phyloP scores from a whole-genome alignment of 2,329 filamentous ascomycete species.

The Curvularia lunata region DNA sequence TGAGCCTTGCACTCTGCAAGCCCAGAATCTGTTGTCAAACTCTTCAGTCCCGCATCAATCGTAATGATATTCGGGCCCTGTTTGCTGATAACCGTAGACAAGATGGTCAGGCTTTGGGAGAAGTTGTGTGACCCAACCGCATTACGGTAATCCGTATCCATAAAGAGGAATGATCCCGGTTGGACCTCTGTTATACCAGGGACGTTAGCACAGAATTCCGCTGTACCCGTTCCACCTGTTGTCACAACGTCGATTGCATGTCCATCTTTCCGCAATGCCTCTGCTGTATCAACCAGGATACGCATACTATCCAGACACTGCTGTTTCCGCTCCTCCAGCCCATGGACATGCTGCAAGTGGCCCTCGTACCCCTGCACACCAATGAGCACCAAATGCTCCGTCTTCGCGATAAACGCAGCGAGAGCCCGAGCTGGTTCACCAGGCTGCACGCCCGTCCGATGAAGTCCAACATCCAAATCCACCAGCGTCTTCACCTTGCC shows the following conservation, averaged over 20 bases:
- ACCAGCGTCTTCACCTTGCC: constrained; percentile 53
- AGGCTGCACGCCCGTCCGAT: constrained; percentile 57
- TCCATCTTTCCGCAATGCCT: constrained; percentile 51
- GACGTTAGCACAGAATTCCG: constrained; percentile 60
- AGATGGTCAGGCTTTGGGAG: constrained; percentile 57
- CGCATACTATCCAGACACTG: constrained; percentile 57
- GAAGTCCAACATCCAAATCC: constrained; percentile 60
- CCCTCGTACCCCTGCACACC: constrained; percentile 62
- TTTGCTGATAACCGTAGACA: constrained; percentile 58
- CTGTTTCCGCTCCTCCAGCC: constrained; percentile 50
- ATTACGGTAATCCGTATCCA: constrained; percentile 64
- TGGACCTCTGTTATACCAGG: constrained; percentile 62
- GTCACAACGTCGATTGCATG: constrained; percentile 59
- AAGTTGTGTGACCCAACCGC: constrained; percentile 57
- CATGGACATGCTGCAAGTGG: constrained; percentile 60
- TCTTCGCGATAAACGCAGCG: constrained; percentile 48
- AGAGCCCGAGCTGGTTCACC: constrained; percentile 52
- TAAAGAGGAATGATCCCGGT: constrained; percentile 63
- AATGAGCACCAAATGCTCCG: constrained; percentile 53
- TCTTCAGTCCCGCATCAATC: constrained; percentile 60
- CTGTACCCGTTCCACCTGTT: constrained; percentile 60
- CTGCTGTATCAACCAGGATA: constrained; percentile 54
- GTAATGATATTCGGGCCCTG: constrained; percentile 55
- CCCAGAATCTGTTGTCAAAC: constrained; percentile 60
- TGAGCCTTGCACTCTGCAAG: constrained; percentile 55